Percentiles rank a stretch among this genome's conserved stretches.
Evolutionary conservation across 164 flowering plant species (phyloP).

Genomic region (Saururus chinensis): DNA sequence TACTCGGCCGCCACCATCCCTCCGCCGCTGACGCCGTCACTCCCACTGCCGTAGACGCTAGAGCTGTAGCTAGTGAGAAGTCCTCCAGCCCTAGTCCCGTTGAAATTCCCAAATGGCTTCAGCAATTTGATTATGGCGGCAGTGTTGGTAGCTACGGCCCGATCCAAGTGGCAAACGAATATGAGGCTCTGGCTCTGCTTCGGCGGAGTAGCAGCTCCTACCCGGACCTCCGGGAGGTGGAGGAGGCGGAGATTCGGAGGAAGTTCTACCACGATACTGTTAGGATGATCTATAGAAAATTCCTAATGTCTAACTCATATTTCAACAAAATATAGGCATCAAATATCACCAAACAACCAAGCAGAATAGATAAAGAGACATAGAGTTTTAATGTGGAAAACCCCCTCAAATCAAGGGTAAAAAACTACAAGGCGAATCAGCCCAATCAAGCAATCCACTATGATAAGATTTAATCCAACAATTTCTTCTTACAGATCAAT

Average conservation of each 20-base stretch:
- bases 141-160: no score
- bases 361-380: no score
- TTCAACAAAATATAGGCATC: no score
- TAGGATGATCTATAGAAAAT: no score
- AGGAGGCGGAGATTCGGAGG: conserved; percentile 19
- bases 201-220: conserved; percentile 63
- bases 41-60: neutral
- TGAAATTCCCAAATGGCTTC: conserved; percentile 26
- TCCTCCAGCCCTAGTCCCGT: neutral
- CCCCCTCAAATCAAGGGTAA: no score
- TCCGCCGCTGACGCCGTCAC: conserved; percentile 15
- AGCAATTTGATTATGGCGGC: conserved; percentile 14
- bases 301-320: conserved; percentile 17
- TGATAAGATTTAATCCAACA: no score
- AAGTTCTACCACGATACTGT: conserved; percentile 61
- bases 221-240: conserved; percentile 52
- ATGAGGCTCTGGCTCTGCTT: neutral
- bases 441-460: no score
- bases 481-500: no score
- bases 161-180: neutral
- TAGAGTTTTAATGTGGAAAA: no score
- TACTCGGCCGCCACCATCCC: conserved; percentile 28
- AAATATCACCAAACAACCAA: no score
- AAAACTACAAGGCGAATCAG: no score
- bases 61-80: neutral